Conservation (phyloP, 1,284 basidiomycete genomes). For the Pholiota adiposa region DNA sequence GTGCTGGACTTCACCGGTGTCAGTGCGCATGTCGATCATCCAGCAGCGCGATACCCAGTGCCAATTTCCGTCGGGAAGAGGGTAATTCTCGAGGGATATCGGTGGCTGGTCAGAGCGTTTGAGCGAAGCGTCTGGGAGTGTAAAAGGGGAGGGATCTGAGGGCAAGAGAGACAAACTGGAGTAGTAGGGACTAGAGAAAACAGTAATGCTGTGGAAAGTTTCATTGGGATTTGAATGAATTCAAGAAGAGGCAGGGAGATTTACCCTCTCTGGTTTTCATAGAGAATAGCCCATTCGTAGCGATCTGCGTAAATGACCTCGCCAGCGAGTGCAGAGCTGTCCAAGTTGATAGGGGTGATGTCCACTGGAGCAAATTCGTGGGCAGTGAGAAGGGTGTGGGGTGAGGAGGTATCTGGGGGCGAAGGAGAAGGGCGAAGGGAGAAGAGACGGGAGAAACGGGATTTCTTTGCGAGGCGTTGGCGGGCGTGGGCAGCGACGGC, state of each 20-base stretch:
- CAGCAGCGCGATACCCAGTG: slow-evolving; percentile 76
- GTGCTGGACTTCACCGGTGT: slow-evolving; percentile 71
- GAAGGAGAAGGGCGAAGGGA: slow-evolving; percentile 25
- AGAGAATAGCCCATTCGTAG: slow-evolving; percentile 75
- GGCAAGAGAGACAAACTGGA: slow-evolving; percentile 72
- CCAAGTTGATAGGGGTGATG: slow-evolving; percentile 39
- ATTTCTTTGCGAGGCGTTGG: slow-evolving; percentile 41
- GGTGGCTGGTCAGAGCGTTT: slow-evolving; percentile 51
- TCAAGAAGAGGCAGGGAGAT: neutral
- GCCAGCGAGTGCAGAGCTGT: slow-evolving; percentile 30
- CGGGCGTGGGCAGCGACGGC: slow-evolving; percentile 47
- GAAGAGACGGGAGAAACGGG: slow-evolving; percentile 33
- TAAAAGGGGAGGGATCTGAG: slow-evolving; percentile 76
- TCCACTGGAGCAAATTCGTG: slow-evolving; percentile 4
- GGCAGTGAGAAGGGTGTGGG: neutral
- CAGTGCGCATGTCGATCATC: slow-evolving; percentile 86
- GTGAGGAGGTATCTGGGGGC: neutral
- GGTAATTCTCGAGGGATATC: slow-evolving; percentile 64
- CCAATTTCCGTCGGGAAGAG: slow-evolving; percentile 83
- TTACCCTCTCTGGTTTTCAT: slow-evolving; percentile 80
- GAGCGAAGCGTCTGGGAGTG: slow-evolving; percentile 51
- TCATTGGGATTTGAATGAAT: neutral
- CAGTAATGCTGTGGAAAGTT: slow-evolving; percentile 52
- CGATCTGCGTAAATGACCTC: slow-evolving; percentile 47
- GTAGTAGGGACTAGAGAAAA: slow-evolving; percentile 77